Evolutionary conservation across 225 moss, liverwort and hornwort genomes (phyloP).

Genomic region (Rhytidiadelphus loreus): DNA sequence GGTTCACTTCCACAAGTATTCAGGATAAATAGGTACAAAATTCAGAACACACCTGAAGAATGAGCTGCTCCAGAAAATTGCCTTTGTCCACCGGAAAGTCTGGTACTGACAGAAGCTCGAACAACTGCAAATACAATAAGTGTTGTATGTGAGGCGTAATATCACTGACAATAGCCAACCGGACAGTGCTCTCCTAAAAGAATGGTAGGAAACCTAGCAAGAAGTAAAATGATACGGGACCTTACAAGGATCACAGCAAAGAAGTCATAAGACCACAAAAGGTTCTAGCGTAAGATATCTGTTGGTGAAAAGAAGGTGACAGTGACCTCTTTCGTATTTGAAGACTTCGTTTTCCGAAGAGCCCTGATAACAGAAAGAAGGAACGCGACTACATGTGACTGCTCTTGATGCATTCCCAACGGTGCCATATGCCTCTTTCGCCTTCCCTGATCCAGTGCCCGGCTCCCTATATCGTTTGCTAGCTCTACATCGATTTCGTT

Average conservation of each 20-base stretch:
- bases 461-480: conserved; percentile 20
- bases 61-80: conserved; percentile 94
- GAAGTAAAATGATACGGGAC: not conserved
- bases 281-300: not conserved
- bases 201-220: not conserved
- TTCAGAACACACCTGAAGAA: conserved; percentile 56
- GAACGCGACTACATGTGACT: conserved; percentile 65
- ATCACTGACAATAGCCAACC: not conserved
- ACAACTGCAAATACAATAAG: conserved; percentile 49
- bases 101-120: conserved; percentile 90
- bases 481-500: conserved; percentile 26
- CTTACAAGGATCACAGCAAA: not conserved
- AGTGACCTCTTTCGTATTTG: conserved; percentile 72
- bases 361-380: conserved; percentile 82
- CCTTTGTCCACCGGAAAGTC: conserved; percentile 94
- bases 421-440: conserved; percentile 71
- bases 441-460: conserved; percentile 33
- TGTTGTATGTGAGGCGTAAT: not conserved
- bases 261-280: not conserved
- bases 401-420: conserved; percentile 68
- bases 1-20: not conserved
- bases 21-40: not conserved
- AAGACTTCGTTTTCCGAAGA: conserved; percentile 69
- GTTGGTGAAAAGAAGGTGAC: not conserved
- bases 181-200: not conserved